These are phyloP conservation scores for Fusarium pseudocircinatum DNA, from an alignment of 2,329 filamentous ascomycete species.

Conservation along the genomic window DNA sequence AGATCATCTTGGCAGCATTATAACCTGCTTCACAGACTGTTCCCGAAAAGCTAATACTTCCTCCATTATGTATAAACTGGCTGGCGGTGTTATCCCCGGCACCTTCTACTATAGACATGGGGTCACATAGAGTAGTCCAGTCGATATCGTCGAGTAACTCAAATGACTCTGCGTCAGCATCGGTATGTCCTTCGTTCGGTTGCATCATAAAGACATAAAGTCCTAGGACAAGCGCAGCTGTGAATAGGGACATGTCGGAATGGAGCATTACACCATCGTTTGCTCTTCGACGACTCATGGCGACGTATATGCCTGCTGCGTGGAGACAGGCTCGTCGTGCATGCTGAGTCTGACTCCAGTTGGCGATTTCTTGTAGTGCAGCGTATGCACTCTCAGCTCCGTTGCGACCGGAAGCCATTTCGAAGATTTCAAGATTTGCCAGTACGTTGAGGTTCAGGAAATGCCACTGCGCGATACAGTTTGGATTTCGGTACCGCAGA, in stretches of 20 bases:
- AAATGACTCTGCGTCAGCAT: background rate
- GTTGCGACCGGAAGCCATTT: background rate
- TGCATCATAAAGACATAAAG: background rate
- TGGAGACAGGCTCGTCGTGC: slow-evolving; percentile 6
- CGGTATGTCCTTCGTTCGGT: background rate
- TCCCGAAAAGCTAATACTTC: background rate
- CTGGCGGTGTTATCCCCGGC: background rate
- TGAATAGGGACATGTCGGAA: slow-evolving; percentile 1
- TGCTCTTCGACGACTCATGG: slow-evolving; percentile 1
- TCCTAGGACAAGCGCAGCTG: background rate
- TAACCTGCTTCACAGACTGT: background rate
- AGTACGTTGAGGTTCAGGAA: background rate
- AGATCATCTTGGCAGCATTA: background rate
- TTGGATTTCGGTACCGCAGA: background rate
- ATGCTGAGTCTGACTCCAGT: background rate
- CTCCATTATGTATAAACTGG: background rate
- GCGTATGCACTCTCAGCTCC: background rate
- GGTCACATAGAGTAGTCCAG: background rate
- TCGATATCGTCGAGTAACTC: slow-evolving; percentile 9
- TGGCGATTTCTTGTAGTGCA: background rate
- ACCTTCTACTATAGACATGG: background rate
- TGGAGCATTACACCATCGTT: slow-evolving; percentile 3
- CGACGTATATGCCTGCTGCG: background rate
- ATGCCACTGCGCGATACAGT: slow-evolving; percentile 13
- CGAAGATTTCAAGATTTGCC: background rate